A percentile compares a stretch with the other conserved stretches of the same genome.
Conservation (phyloP, 2,329 filamentous ascomycete genomes). For the Thelonectria discophora region DNA sequence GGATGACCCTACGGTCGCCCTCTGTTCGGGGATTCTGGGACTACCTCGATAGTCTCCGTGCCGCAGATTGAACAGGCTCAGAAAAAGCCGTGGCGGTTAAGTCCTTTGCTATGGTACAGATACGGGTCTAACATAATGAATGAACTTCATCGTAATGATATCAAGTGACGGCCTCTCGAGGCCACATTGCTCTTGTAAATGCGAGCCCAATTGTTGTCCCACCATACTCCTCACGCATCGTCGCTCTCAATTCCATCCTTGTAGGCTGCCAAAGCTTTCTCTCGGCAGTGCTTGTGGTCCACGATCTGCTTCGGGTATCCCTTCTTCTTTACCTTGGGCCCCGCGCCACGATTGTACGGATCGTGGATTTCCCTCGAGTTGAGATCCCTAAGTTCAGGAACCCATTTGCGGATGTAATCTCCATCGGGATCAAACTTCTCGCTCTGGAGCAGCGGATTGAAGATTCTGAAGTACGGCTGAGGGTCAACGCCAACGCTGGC, state of each 20-base stretch:
- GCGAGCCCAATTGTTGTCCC: neutral
- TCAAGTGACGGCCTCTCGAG: slow-evolving; percentile 13
- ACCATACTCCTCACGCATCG: slow-evolving; percentile 29
- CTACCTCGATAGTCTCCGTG: slow-evolving; percentile 66
- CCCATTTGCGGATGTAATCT: slow-evolving; percentile 83
- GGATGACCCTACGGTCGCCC: slow-evolving; percentile 49
- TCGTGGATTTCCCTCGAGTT: slow-evolving; percentile 79
- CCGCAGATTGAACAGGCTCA: slow-evolving; percentile 67
- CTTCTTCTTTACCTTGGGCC: slow-evolving; percentile 64
- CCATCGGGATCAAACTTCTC: slow-evolving; percentile 86
- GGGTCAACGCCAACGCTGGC: slow-evolving; percentile 80
- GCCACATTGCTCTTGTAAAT: neutral
- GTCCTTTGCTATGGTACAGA: slow-evolving; percentile 69
- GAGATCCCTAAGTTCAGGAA: slow-evolving; percentile 75
- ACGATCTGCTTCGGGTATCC: slow-evolving; percentile 82
- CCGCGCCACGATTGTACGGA: slow-evolving; percentile 75
- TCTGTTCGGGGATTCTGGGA: slow-evolving; percentile 63
- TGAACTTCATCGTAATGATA: slow-evolving; percentile 24
- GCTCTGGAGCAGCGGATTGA: slow-evolving; percentile 85
- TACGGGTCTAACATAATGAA: slow-evolving; percentile 67
- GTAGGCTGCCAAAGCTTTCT: slow-evolving; percentile 74
- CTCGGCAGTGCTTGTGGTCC: slow-evolving; percentile 74
- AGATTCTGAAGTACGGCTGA: slow-evolving; percentile 90
- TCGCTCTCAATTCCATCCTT: slow-evolving; percentile 60
- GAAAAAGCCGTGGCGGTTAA: slow-evolving; percentile 68